phyloP scores from a whole-genome alignment of 1,139 yeast species.

The Suhomyces ambrosiae region DNA sequence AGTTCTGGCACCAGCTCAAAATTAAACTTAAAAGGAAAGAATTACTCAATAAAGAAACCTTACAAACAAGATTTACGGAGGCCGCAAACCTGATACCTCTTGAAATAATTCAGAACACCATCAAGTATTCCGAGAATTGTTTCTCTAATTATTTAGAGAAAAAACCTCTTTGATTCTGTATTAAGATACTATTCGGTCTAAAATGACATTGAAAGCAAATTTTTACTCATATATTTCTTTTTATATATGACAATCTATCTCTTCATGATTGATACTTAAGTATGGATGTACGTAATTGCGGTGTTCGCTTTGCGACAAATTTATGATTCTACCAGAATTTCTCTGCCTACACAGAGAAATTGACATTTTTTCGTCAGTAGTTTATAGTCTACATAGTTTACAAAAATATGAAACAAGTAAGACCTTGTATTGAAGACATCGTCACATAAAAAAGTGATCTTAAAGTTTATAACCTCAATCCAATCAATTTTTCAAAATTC shows the following conservation, averaged over 20 bases:
- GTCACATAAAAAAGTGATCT: neutral
- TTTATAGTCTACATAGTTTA: neutral
- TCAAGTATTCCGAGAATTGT: conserved; percentile 4
- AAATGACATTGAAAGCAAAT: neutral
- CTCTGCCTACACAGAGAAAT: neutral
- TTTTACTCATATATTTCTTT: neutral
- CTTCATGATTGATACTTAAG: neutral
- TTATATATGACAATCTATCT: neutral
- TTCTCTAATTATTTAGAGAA: conserved; percentile 3
- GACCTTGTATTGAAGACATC: neutral
- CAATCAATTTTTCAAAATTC: neutral
- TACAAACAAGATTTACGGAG: conserved; percentile 4
- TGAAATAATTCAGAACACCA: conserved; percentile 2
- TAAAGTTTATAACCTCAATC: neutral
- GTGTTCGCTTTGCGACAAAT: neutral
- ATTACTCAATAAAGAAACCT: conserved; percentile 2
- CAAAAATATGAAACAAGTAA: neutral
- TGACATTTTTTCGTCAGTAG: neutral
- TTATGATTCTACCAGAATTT: neutral
- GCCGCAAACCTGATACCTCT: conserved; percentile 6
- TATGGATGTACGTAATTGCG: neutral
- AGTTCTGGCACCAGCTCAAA: conserved; percentile 9
- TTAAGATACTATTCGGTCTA: neutral
- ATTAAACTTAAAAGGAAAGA: conserved; percentile 4
- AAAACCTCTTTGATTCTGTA: neutral